These are phyloP conservation scores for Albifimbria verrucaria DNA, from an alignment of 2,329 filamentous ascomycete species.

Conservation along the genomic window DNA sequence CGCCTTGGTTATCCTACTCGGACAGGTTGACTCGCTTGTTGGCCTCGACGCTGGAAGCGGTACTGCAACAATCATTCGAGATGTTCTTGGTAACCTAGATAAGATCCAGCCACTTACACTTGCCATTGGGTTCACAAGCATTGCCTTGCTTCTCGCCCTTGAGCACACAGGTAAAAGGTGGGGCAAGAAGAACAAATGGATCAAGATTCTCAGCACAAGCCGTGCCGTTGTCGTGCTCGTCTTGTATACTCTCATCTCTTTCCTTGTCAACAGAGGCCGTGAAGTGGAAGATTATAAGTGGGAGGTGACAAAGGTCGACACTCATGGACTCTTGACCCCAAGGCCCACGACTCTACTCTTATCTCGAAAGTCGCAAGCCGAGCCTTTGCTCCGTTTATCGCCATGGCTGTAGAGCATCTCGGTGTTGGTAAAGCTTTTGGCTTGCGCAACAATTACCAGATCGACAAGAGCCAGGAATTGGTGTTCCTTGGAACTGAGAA, in stretches of 20 bases:
- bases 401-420: conserved; percentile 59
- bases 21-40: conserved; percentile 60
- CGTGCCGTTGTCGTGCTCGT: conserved; percentile 59
- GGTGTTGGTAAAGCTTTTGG: conserved; percentile 63
- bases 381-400: conserved; percentile 59
- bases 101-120: conserved; percentile 56
- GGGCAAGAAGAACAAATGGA: conserved; percentile 53
- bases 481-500: conserved; percentile 61
- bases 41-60: conserved; percentile 51
- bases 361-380: conserved; percentile 51
- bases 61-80: conserved; percentile 55
- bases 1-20: conserved; percentile 62
- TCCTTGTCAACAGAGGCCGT: conserved; percentile 54
- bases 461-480: conserved; percentile 63
- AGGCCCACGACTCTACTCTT: conserved; percentile 42
- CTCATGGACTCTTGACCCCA: conserved; percentile 50
- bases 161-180: conserved; percentile 57
- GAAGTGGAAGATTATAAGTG: conserved; percentile 46
- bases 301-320: conserved; percentile 54
- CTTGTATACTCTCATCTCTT: conserved; percentile 62
- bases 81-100: conserved; percentile 54
- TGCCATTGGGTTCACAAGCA: conserved; percentile 55
- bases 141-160: conserved; percentile 53
- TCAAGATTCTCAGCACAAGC: conserved; percentile 58
- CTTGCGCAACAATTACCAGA: conserved; percentile 58